These are phyloP conservation scores for Catunica adiposa DNA, from an alignment of 2,329 filamentous ascomycete species.

Conservation along the genomic window DNA sequence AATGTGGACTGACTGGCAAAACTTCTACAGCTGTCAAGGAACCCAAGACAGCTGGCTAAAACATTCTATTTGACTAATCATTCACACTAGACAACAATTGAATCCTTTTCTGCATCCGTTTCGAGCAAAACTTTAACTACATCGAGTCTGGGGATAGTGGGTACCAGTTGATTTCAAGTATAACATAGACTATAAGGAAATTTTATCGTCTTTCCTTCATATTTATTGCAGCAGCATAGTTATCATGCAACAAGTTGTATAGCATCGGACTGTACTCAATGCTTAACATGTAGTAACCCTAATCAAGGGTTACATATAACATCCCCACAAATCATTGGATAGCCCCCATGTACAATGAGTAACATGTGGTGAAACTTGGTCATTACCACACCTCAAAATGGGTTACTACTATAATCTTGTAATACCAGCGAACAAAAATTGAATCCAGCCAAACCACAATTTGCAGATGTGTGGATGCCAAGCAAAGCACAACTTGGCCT, in stretches of 20 bases:
- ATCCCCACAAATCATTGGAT: not conserved
- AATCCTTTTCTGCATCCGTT: not conserved
- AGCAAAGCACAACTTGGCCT: not conserved
- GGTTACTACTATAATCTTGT: not conserved
- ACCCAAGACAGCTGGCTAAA: not conserved
- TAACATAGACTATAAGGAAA: no score
- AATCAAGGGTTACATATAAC: not conserved
- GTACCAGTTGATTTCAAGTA: no score
- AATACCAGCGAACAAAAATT: not conserved
- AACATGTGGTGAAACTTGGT: constrained; percentile 1
- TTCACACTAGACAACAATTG: not conserved
- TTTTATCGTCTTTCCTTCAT: no score
- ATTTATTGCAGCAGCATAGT: no score
- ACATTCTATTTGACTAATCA: not conserved
- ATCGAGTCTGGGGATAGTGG: not conserved
- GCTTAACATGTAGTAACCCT: not conserved
- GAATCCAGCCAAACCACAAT: not conserved
- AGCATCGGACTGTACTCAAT: no score
- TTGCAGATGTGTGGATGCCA: not conserved
- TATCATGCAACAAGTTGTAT: no score
- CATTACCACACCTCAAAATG: not conserved
- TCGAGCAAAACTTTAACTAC: not conserved
- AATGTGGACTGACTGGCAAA: not conserved
- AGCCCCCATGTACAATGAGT: no score
- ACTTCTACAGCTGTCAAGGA: not conserved